Evolutionary conservation across 176 grass and related monocot species (phyloP).

Genomic region (Elaeis guineensis): DNA sequence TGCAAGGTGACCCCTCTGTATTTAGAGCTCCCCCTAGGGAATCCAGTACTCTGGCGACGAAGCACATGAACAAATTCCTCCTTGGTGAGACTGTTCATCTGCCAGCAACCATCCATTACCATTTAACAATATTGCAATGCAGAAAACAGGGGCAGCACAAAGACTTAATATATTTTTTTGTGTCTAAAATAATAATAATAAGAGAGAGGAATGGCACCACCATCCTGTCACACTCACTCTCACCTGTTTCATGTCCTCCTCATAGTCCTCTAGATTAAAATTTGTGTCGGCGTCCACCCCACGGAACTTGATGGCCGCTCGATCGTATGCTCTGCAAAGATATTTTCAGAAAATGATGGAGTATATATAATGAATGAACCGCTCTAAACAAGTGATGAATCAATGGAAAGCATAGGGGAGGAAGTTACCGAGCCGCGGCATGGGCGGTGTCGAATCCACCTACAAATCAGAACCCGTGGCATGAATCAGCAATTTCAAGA

Average conservation of each 20-base stretch:
- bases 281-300: constrained; percentile 93
- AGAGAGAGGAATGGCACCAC: too few species aligned
- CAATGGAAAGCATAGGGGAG: background rate
- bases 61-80: constrained; percentile 99
- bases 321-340: constrained; percentile 73
- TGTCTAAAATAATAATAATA: too few species aligned
- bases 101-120: background rate
- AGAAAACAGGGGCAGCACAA: too few species aligned
- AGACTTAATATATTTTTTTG: too few species aligned
- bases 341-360: too few species aligned
- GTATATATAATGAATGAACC: too few species aligned
- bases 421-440: constrained; percentile 70
- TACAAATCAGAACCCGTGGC: constrained; percentile 13
- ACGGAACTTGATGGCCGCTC: constrained; percentile 94
- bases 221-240: background rate
- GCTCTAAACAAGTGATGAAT: background rate
- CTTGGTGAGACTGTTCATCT: constrained; percentile 88
- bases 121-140: too few species aligned
- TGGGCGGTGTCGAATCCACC: constrained; percentile 99
- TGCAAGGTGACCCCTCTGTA: constrained; percentile 89
- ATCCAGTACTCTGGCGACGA: constrained; percentile 82
- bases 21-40: constrained; percentile 90
- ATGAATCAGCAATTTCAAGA: too few species aligned
- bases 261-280: constrained; percentile 82
- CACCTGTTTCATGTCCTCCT: constrained; percentile 94